Conservation (phyloP, 1,284 basidiomycete species). For the Pseudozyma sp. region DNA sequence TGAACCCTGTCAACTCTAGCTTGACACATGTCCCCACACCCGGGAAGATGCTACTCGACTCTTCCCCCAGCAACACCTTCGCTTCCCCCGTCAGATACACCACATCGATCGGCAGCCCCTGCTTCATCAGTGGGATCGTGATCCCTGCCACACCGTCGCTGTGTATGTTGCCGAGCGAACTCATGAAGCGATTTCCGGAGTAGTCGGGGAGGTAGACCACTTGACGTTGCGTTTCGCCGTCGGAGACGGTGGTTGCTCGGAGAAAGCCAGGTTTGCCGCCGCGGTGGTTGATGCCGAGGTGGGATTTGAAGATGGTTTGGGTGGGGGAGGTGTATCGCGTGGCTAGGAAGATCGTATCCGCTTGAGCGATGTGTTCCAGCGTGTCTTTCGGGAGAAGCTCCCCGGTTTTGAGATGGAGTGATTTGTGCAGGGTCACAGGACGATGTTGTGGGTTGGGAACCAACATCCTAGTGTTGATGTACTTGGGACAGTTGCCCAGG, state of each 20-base stretch:
- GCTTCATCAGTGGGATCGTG: conserved; percentile 27
- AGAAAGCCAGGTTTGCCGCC: conserved; percentile 44
- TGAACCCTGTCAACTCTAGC: conserved; percentile 32
- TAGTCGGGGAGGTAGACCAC: conserved; percentile 42
- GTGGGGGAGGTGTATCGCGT: conserved; percentile 28
- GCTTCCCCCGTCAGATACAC: conserved; percentile 39
- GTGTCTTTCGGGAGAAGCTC: conserved; percentile 21
- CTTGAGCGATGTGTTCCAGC: conserved; percentile 24
- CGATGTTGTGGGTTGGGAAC: conserved; percentile 17
- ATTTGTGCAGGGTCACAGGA: conserved; percentile 17
- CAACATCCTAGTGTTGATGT: conserved; percentile 33
- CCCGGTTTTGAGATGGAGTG: conserved; percentile 6
- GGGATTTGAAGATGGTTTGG: conserved; percentile 42
- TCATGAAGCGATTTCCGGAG: conserved; percentile 43
- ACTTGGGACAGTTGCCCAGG: conserved; percentile 44
- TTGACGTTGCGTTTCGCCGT: conserved; percentile 7
- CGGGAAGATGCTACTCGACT: conserved; percentile 17
- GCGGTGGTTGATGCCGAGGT: conserved; percentile 41
- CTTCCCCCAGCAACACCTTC: conserved; percentile 23
- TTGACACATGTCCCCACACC: conserved; percentile 24
- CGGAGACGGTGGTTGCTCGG: conserved; percentile 13
- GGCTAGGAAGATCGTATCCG: conserved; percentile 32
- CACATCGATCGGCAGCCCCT: conserved; percentile 35
- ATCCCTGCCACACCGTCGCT: conserved; percentile 34
- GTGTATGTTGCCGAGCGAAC: conserved; percentile 41